Conservation (phyloP, 2,329 filamentous ascomycete genomes). For the Colletotrichum noveboracense region DNA sequence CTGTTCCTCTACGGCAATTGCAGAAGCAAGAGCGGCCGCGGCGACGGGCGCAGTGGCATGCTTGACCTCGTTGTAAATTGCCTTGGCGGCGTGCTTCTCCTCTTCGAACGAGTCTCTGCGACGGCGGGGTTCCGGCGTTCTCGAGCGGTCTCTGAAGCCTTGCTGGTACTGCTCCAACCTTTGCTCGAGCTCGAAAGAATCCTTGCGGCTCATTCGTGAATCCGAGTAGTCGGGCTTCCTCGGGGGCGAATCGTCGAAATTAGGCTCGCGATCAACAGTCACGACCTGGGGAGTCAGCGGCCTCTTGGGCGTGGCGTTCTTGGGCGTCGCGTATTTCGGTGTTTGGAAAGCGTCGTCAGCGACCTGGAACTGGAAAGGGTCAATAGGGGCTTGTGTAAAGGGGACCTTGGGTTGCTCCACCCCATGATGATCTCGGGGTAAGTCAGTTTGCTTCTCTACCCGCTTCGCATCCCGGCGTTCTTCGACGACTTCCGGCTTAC, state of each 20-base stretch:
- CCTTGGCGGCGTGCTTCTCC: slow-evolving; percentile 48
- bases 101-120: slow-evolving; percentile 31
- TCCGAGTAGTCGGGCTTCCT: slow-evolving; percentile 27
- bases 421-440: slow-evolving; percentile 13
- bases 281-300: slow-evolving; percentile 56
- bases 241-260: slow-evolving; percentile 45
- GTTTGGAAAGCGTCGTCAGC: slow-evolving; percentile 56
- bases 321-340: slow-evolving; percentile 31
- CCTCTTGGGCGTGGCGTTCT: slow-evolving; percentile 40
- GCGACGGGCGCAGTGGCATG: slow-evolving; percentile 54
- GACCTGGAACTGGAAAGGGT: slow-evolving; percentile 66
- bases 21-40: slow-evolving; percentile 51
- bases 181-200: slow-evolving; percentile 52
- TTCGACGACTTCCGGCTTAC: slow-evolving; percentile 19
- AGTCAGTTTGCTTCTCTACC: slow-evolving; percentile 29
- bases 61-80: slow-evolving; percentile 49
- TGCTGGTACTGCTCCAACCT: slow-evolving; percentile 32
- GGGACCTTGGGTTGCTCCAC: slow-evolving; percentile 23
- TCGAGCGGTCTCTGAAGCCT: slow-evolving; percentile 25
- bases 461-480: slow-evolving; percentile 25
- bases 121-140: slow-evolving; percentile 25
- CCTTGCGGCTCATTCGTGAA: slow-evolving; percentile 51
- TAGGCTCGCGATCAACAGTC: slow-evolving; percentile 59
- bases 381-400: slow-evolving; percentile 39
- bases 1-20: slow-evolving; percentile 48